phyloP scores from a whole-genome alignment of 192 early-diverging fungal genomes.

The Dimargaris cristalligena region DNA sequence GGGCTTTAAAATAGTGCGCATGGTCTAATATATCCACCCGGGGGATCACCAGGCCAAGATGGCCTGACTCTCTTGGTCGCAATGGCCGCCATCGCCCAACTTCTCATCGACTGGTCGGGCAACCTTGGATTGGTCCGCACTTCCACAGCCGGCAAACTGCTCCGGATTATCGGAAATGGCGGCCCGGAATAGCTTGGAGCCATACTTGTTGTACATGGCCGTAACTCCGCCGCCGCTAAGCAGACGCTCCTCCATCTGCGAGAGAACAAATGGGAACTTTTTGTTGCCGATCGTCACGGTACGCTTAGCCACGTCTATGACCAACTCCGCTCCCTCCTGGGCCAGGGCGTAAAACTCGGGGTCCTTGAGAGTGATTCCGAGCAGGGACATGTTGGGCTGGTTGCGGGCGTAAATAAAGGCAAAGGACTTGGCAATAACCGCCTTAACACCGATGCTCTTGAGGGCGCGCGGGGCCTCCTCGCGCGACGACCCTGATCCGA shows the following conservation, averaged over 20 bases:
- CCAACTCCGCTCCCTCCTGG: slow-evolving; percentile 50
- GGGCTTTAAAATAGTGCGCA: background rate
- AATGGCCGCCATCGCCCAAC: background rate
- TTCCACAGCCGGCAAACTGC: slow-evolving; percentile 23
- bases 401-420: slow-evolving; percentile 71
- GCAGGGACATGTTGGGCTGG: slow-evolving; percentile 65
- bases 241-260: slow-evolving; percentile 56
- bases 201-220: slow-evolving; percentile 65
- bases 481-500: slow-evolving; percentile 60
- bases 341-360: slow-evolving; percentile 59
- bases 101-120: background rate
- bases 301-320: slow-evolving; percentile 47
- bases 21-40: background rate
- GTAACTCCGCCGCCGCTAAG: slow-evolving; percentile 58
- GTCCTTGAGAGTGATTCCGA: slow-evolving; percentile 54
- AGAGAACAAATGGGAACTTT: slow-evolving; percentile 40
- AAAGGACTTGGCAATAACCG: slow-evolving; percentile 66
- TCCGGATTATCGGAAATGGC: slow-evolving; percentile 43
- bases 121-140: slow-evolving; percentile 9
- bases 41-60: background rate
- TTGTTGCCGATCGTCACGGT: slow-evolving; percentile 34
- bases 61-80: background rate
- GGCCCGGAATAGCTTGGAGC: slow-evolving; percentile 51
- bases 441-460: slow-evolving; percentile 50
- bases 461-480: slow-evolving; percentile 65